phyloP scores from a whole-genome alignment of 805 yeast genomes.

The Candida patagonica region DNA sequence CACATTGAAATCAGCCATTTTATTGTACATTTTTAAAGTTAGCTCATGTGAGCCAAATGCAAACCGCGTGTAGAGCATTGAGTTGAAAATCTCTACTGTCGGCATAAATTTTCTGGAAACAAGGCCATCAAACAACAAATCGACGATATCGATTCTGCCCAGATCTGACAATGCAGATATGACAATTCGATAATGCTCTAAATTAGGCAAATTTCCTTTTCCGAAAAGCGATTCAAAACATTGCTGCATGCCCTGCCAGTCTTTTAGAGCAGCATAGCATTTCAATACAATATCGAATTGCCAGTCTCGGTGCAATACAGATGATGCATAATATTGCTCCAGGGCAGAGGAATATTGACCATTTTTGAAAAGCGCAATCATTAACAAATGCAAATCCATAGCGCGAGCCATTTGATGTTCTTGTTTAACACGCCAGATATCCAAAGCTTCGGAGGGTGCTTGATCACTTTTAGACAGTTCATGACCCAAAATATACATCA shows the following conservation, averaged over 20 bases:
- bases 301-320: constrained; percentile 35
- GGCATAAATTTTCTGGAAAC: constrained; percentile 40
- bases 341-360: constrained; percentile 21
- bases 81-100: constrained; percentile 33
- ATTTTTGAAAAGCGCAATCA: constrained; percentile 18
- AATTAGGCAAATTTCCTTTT: constrained; percentile 43
- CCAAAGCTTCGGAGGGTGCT: constrained; percentile 12
- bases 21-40: not conserved
- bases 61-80: constrained; percentile 35
- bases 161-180: constrained; percentile 48
- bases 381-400: constrained; percentile 20
- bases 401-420: constrained; percentile 10
- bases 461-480: not conserved
- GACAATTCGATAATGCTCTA: constrained; percentile 49
- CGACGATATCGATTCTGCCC: constrained; percentile 42
- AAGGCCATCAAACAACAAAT: constrained; percentile 41
- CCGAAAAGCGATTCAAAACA: constrained; percentile 49
- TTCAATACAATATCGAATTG: constrained; percentile 42
- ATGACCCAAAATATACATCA: constrained; percentile 6
- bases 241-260: constrained; percentile 47
- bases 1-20: constrained; percentile 27
- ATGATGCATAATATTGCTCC: constrained; percentile 30
- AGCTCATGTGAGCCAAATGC: constrained; percentile 2
- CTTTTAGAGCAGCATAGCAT: constrained; percentile 36
- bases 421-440: constrained; percentile 29